phyloP scores from a whole-genome alignment of 495 filamentous ascomycete species.

The Aspergillus baeticus region DNA sequence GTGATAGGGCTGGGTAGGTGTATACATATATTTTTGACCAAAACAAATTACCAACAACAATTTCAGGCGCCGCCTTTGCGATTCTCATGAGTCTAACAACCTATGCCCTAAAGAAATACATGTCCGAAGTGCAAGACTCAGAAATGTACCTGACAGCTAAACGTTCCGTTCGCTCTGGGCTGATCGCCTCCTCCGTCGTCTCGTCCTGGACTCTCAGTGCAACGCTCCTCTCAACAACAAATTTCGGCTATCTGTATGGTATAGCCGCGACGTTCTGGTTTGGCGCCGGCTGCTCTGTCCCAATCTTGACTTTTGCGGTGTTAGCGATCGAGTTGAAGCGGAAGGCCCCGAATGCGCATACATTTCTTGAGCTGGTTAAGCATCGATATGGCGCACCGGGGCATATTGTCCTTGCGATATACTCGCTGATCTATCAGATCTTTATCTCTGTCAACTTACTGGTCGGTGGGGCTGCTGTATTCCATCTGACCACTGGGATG shows the following conservation, averaged over 20 bases:
- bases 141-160: constrained; percentile 31
- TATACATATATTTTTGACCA: too few species aligned
- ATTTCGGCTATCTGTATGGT: constrained; percentile 50
- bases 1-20: too few species aligned
- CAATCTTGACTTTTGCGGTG: constrained; percentile 43
- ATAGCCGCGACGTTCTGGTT: constrained; percentile 50
- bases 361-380: constrained; percentile 40
- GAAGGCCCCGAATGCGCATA: constrained; percentile 38
- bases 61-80: too few species aligned
- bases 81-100: too few species aligned
- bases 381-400: constrained; percentile 35
- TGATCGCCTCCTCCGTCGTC: constrained; percentile 50
- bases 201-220: constrained; percentile 48
- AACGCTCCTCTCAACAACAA: constrained; percentile 42
- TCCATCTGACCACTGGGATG: constrained; percentile 45
- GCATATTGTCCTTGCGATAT: constrained; percentile 39
- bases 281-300: constrained; percentile 39
- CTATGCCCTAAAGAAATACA: too few species aligned
- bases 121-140: too few species aligned
- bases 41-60: too few species aligned
- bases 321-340: constrained; percentile 43
- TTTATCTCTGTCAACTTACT: constrained; percentile 41
- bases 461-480: constrained; percentile 40
- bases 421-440: constrained; percentile 45
- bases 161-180: constrained; percentile 45